Evolutionary conservation across 176 grass and related monocot species (phyloP).

Genomic region (Eleusine indica): DNA sequence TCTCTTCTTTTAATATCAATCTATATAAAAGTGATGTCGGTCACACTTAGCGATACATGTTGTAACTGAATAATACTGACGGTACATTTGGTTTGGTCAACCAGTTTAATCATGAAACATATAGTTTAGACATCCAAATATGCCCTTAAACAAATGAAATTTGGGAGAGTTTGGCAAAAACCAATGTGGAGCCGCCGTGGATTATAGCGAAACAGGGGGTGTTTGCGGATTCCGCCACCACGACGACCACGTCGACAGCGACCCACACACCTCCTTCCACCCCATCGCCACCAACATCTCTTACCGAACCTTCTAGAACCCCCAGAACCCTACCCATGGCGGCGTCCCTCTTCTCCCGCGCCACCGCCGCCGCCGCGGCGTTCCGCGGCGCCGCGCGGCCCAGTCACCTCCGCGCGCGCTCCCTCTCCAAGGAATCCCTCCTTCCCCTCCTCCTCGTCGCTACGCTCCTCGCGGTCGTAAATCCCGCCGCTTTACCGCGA

Average conservation of each 20-base stretch:
- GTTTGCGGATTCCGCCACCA: background rate
- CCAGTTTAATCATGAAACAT: no score
- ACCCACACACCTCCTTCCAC: background rate
- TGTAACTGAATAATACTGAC: no score
- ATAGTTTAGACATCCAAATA: no score
- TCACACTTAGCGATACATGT: no score
- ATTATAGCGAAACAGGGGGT: background rate
- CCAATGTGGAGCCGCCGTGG: background rate
- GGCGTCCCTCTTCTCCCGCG: conserved; percentile 44
- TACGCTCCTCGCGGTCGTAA: conserved; percentile 53
- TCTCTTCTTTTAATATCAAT: no score
- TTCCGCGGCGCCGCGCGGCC: background rate
- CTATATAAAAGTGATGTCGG: no score
- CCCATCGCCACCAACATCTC: background rate
- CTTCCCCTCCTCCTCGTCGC: conserved; percentile 47
- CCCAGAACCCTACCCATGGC: conserved; percentile 43
- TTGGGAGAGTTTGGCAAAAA: background rate
- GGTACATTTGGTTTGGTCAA: no score
- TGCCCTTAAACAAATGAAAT: background rate
- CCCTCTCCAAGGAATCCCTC: conserved; percentile 62
- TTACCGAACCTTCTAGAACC: conserved; percentile 55
- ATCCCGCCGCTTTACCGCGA: conserved; percentile 18
- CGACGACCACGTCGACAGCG: conserved; percentile 16
- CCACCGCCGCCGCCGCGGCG: conserved; percentile 43
- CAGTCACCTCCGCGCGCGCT: conserved; percentile 2